A percentile compares a stretch with the other conserved stretches of the same genome.
phyloP scores from a whole-genome alignment of 805 yeast species.

The Candida gorgasii region DNA sequence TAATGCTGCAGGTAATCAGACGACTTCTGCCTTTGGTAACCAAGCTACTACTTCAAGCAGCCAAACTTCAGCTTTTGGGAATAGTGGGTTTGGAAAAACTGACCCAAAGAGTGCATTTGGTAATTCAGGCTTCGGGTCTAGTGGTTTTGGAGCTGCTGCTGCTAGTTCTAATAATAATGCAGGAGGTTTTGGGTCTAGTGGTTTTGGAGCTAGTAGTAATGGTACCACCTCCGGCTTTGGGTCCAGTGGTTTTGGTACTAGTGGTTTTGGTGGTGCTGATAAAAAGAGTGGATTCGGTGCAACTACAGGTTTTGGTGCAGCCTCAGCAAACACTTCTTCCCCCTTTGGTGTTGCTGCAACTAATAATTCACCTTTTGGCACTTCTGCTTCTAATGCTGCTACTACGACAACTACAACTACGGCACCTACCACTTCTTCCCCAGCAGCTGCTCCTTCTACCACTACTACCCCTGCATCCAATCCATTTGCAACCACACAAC shows the following conservation, averaged over 20 bases:
- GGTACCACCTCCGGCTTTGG: neutral
- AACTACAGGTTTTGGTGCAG: slow-evolving; percentile 14
- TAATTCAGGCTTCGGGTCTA: slow-evolving; percentile 4
- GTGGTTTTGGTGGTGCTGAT: slow-evolving; percentile 6
- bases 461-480: too few species aligned
- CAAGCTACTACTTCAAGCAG: neutral
- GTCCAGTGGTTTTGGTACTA: slow-evolving; percentile 10
- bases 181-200: slow-evolving; percentile 14
- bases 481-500: slow-evolving; percentile 3
- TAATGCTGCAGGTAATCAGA: slow-evolving; percentile 1
- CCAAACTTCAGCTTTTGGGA: neutral
- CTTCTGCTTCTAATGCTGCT: neutral
- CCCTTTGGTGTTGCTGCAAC: slow-evolving; percentile 1
- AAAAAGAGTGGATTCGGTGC: slow-evolving; percentile 11
- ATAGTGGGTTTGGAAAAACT: slow-evolving; percentile 1
- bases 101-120: neutral
- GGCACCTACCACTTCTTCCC: neutral
- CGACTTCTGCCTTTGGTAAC: slow-evolving; percentile 4
- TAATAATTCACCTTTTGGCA: slow-evolving; percentile 2
- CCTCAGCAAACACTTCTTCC: slow-evolving; percentile 4
- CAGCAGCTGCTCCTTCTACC: neutral
- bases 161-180: too few species aligned
- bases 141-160: slow-evolving; percentile 4
- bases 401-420: neutral
- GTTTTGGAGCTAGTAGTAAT: slow-evolving; percentile 3